Evolutionary conservation across 75 land plant species (phyloP), one percentile per base, ranked within the genome.

Genomic region (Cupressus sempervirens): DNA sequence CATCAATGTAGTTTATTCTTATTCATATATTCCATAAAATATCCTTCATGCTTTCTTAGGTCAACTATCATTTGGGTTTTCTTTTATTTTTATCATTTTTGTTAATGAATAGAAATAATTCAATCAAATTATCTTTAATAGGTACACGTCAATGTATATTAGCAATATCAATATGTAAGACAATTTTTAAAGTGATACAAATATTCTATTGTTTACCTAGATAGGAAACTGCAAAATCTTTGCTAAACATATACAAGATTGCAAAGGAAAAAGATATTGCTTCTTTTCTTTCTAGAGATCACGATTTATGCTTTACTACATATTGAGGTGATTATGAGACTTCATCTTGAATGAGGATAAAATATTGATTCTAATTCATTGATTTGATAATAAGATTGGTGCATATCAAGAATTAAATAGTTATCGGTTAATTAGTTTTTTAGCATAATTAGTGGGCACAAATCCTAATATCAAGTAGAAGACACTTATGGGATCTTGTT

Each of bases 241-340:
- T 98, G 86, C 89, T 92, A 67, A 75, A 74, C 5, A 90, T 96
- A 92, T 91, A 96, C 84, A 94, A 90, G 86, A 41, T 82, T 84
- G 89, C 92, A 20, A 93, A 94, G 84, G 98, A 93, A 84, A 94
- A 89, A 85, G 99, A 98, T 86, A 86, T 94, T 79, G 91, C 91
- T 81, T 96, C 99, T 82, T 80, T 97, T 86, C 85, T 98, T 84
- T 84, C 94, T 62, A 95, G 94, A 52, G 95, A 94, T 52, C 90
- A 96, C 50, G 99, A 98, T 88, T 80, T 92, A 29, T 93, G 95
- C 86, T 91, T 84, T 98, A 98, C 85, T 98, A n/a, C n/a, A 92
- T 86, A 88, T 98, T 36, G 99, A 98, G 99, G 99, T 95, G 26
- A 90, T 77, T 79, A 32, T 13, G 38, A 74, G 36, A 1, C 80